These are phyloP conservation scores for Malassezia japonica DNA, from an alignment of 1,284 basidiomycete genomes.

Conservation along the genomic window DNA sequence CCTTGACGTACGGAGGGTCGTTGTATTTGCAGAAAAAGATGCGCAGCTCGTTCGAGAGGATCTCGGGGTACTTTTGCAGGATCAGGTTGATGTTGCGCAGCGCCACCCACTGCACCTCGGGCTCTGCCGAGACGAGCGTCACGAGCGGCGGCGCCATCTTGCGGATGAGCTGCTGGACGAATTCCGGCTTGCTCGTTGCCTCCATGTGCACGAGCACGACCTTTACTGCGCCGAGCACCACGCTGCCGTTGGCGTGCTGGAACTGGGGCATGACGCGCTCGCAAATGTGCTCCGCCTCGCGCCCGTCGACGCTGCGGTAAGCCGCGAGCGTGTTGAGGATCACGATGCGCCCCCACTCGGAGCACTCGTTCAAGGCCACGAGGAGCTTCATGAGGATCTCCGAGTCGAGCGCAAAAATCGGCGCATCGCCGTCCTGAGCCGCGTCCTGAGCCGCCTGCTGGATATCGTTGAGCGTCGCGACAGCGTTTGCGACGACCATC, in stretches of 20 bases:
- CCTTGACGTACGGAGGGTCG: conserved; percentile 93
- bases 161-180: conserved; percentile 73
- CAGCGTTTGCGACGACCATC: conserved; percentile 96
- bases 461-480: conserved; percentile 87
- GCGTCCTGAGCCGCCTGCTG: conserved; percentile 53
- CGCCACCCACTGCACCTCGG: conserved; percentile 86
- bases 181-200: conserved; percentile 61
- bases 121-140: conserved; percentile 56
- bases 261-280: conserved; percentile 97
- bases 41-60: conserved; percentile 87
- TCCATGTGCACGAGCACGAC: conserved; percentile 69
- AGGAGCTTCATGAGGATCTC: conserved; percentile 77
- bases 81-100: conserved; percentile 92
- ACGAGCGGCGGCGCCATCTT: conserved; percentile 96
- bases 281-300: conserved; percentile 96
- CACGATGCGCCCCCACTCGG: conserved; percentile 94
- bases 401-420: conserved; percentile 70
- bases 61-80: conserved; percentile 78
- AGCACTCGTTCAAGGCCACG: conserved; percentile 93
- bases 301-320: conserved; percentile 66
- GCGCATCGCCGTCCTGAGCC: conserved; percentile 47
- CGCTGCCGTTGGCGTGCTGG: conserved; percentile 89
- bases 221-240: conserved; percentile 89
- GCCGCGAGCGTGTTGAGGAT: conserved; percentile 76
- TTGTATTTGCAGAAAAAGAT: conserved; percentile 99